phyloP scores from a whole-genome alignment of 169 alveolate genomes.

The Amoebophrya sp. region DNA sequence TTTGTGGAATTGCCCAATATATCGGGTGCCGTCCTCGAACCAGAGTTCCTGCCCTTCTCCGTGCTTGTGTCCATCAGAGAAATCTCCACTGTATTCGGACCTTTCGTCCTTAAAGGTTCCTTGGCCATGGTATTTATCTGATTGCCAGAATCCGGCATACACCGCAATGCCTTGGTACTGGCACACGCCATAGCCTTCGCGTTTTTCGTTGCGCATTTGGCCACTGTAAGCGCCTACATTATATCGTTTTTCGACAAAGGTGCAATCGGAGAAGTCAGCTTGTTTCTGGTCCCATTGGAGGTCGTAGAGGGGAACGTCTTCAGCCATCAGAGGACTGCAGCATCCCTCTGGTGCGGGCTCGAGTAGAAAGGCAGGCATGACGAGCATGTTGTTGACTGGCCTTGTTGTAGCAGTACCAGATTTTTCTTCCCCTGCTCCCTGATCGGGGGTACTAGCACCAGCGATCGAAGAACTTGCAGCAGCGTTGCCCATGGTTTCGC shows the following conservation, averaged over 20 bases:
- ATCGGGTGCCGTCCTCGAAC: neutral
- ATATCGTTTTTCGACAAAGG: neutral
- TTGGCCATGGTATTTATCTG: neutral
- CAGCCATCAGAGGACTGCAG: no score
- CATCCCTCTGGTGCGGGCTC: no score
- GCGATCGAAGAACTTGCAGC: no score
- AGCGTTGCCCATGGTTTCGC: no score
- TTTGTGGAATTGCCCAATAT: neutral
- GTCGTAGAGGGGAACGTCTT: no score
- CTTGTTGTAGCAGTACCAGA: no score
- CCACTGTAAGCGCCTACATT: neutral
- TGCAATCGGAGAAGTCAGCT: neutral
- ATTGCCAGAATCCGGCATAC: neutral
- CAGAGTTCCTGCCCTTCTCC: neutral
- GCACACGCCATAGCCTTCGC: neutral
- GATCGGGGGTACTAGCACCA: no score
- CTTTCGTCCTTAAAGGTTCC: neutral
- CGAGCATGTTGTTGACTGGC: no score
- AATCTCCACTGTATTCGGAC: neutral
- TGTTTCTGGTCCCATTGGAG: no score
- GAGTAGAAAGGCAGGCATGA: no score
- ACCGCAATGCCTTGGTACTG: neutral
- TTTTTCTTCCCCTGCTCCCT: no score
- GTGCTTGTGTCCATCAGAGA: neutral
- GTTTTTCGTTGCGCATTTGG: neutral